Evolutionary conservation across 2,329 filamentous ascomycete genomes (phyloP).

Genomic region (Fusarium sp.): DNA sequence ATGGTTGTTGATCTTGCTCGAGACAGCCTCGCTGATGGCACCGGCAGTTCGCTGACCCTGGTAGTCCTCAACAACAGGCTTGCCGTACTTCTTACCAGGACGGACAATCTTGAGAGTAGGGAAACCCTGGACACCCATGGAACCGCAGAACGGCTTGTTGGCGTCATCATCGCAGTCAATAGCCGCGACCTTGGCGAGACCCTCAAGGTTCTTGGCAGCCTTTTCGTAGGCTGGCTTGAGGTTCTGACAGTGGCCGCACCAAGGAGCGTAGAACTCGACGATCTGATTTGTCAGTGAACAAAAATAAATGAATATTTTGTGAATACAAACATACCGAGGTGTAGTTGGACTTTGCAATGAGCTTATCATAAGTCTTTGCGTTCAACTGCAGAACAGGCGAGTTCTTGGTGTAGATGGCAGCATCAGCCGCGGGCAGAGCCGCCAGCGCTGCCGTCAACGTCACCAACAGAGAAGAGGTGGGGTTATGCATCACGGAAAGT

Average conservation of each 20-base stretch:
- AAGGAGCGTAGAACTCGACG: slow-evolving; percentile 92
- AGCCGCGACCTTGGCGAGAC: slow-evolving; percentile 91
- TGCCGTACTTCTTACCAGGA: slow-evolving; percentile 79
- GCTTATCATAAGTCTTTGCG: slow-evolving; percentile 76
- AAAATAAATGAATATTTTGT: background rate
- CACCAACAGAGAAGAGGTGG: slow-evolving; percentile 56
- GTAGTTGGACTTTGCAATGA: slow-evolving; percentile 89
- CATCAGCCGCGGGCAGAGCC: slow-evolving; percentile 68
- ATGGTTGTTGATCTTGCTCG: slow-evolving; percentile 89
- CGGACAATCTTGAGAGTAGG: slow-evolving; percentile 94
- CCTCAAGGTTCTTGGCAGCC: slow-evolving; percentile 85
- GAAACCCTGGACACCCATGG: slow-evolving; percentile 90
- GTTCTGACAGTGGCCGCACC: slow-evolving; percentile 97
- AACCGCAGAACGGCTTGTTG: slow-evolving; percentile 87
- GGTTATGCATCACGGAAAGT: slow-evolving; percentile 59
- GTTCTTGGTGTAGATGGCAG: slow-evolving; percentile 82
- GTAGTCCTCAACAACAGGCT: slow-evolving; percentile 89
- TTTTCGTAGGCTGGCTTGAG: slow-evolving; percentile 97
- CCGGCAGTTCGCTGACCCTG: slow-evolving; percentile 83
- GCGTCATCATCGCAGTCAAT: slow-evolving; percentile 92
- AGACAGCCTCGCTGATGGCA: slow-evolving; percentile 83
- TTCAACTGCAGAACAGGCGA: slow-evolving; percentile 87
- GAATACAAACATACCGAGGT: slow-evolving; percentile 73
- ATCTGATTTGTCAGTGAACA: slow-evolving; percentile 53
- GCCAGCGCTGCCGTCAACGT: slow-evolving; percentile 66